Base-by-base conservation (phyloP, 345 rosid genomes). In the Populus alba region DNA sequence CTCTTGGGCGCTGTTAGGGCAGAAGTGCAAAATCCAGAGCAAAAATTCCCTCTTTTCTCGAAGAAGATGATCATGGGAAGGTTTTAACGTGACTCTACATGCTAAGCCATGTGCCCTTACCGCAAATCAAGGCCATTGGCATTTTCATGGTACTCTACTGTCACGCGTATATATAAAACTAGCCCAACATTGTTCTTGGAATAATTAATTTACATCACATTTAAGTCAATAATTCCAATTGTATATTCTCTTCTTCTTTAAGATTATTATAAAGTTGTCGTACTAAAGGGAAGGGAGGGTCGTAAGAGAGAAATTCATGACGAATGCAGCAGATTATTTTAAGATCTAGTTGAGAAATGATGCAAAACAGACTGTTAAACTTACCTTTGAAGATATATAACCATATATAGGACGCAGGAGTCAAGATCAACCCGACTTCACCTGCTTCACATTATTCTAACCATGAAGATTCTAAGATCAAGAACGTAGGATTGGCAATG, bases 11-110 rank as follows among this genome's bases (percentile, higher is more conserved):
- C 7, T 10, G 63, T 23, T 10, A 10, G 9, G 29, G 63, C n/a
- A n/a, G 27, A 55, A 8, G 61, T 20, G 23, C 41, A n/a, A 72
- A 83, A 76, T 78, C 63, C 41, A 11, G 63, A 2, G 27, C 45
- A 17, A 76, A 83, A 79, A 81, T 65, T 69, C 83, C 66, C 63
- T 43, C 70, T 66, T 70, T 73, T 76, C 73, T 79, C 74, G 1
- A 61, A 67, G 62, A 49, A 62, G 13, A 41, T 41, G 45, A 41
- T 41, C 45, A 41, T 41, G 11, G 11, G 35, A 33, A 4, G 35
- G 35, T 3, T 33, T 41, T 41, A 33, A 55, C 8, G 25, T 75
- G 67, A 41, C 45, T 38, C 23, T 73, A 4, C 70, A 61, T 68
- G 63, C 22, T 37, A 51, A 27, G 20, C 29, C 71, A 79, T 74